Evolutionary conservation across 73 alveolate species (phyloP).

Genomic region (Paramecium tetraurelia): DNA sequence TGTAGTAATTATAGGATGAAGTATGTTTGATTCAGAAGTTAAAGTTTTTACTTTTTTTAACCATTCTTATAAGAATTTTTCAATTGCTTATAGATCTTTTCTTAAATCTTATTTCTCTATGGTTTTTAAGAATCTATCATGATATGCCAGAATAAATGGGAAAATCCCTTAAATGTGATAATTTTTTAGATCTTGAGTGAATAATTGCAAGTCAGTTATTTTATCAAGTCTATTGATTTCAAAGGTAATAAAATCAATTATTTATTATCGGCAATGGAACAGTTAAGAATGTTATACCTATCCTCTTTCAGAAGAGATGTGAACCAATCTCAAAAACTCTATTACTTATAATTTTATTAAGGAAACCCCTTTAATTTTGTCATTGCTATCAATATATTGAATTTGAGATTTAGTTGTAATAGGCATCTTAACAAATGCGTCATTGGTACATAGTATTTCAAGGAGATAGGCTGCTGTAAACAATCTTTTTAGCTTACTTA

Average conservation of each 20-base stretch:
- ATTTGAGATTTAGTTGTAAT: background rate
- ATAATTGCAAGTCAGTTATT: background rate
- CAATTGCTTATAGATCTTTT: background rate
- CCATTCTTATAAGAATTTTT: background rate
- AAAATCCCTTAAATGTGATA: background rate
- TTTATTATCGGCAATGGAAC: background rate
- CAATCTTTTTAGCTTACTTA: background rate
- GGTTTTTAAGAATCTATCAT: slow-evolving; percentile 39
- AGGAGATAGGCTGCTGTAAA: background rate
- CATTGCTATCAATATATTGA: background rate
- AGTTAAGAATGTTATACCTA: slow-evolving; percentile 46
- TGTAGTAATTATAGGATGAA: background rate
- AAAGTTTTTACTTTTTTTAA: background rate
- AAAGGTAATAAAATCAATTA: background rate
- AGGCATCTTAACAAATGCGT: background rate
- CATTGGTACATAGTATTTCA: background rate
- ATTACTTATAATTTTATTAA: slow-evolving; percentile 13
- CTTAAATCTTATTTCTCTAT: background rate
- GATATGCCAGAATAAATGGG: background rate
- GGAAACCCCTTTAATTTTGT: slow-evolving; percentile 21
- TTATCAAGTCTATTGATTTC: slow-evolving; percentile 42
- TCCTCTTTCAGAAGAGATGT: slow-evolving; percentile 53
- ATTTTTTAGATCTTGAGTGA: background rate
- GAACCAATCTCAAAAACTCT: slow-evolving; percentile 52
- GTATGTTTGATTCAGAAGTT: background rate